These are phyloP conservation scores for Quercus suber DNA, from an alignment of 306 rosid genomes.

Conservation along the genomic window DNA sequence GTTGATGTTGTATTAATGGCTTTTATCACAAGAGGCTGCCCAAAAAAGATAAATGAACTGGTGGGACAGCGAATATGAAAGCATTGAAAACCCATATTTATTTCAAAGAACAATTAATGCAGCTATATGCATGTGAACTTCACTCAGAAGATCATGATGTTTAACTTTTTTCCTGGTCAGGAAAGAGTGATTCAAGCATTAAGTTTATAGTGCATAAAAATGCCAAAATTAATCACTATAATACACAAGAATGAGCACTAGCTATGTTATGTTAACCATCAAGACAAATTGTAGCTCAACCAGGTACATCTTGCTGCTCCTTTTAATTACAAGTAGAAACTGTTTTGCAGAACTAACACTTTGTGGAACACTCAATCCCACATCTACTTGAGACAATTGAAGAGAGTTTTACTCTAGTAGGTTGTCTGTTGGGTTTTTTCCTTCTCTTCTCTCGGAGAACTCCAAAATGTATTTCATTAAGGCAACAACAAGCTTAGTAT, in stretches of 20 bases:
- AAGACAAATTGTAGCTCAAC: slow-evolving; percentile 9
- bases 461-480: background rate
- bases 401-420: background rate
- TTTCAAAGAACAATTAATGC: no score
- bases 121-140: no score
- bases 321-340: slow-evolving; percentile 10
- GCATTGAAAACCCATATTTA: no score
- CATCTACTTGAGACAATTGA: background rate
- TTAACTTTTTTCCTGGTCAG: no score
- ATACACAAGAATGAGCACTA: background rate
- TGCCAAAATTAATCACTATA: background rate
- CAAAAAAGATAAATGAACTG: no score
- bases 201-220: no score
- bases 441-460: background rate
- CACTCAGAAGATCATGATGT: no score
- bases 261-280: slow-evolving; percentile 3
- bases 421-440: background rate
- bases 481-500: background rate
- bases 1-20: no score
- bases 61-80: no score
- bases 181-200: no score
- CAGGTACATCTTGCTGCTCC: background rate
- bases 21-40: no score
- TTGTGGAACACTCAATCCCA: slow-evolving; percentile 4
- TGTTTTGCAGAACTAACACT: background rate